Conservation (phyloP, 2,329 filamentous ascomycete species). For the Pseudogymnoascus sp. region DNA sequence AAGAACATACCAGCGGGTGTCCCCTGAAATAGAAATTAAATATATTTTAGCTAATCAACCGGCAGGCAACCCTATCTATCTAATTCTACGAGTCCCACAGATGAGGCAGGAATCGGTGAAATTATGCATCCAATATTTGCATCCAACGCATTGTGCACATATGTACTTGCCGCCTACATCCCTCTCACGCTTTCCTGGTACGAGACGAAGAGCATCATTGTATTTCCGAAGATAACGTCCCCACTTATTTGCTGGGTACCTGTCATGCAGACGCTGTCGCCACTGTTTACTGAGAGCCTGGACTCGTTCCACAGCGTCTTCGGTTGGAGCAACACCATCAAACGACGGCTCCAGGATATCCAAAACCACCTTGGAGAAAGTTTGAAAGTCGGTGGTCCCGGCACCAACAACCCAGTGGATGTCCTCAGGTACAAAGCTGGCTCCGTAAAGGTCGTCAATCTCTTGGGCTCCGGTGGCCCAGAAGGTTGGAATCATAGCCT, state of each 20-base stretch:
- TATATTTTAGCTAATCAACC: background rate
- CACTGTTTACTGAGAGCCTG: background rate
- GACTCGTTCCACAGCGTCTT: background rate
- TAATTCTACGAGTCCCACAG: background rate
- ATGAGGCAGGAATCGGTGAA: background rate
- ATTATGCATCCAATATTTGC: background rate
- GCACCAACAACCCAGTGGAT: background rate
- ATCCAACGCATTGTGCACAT: background rate
- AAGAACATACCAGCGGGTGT: background rate
- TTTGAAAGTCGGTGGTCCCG: background rate
- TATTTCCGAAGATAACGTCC: background rate
- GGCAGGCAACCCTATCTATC: background rate
- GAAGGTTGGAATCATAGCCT: background rate
- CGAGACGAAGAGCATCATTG: background rate
- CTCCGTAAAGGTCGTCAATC: background rate
- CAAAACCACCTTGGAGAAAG: background rate
- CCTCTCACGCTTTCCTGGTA: background rate
- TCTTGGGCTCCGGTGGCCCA: background rate
- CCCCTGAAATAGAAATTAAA: background rate
- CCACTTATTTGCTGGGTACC: background rate
- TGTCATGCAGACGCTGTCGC: background rate
- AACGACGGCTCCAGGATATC: background rate
- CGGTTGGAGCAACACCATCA: background rate
- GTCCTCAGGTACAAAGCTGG: background rate
- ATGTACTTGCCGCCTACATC: background rate